phyloP scores from a whole-genome alignment of 352 stramenopile genomes.

The Pythium plurisporium region DNA sequence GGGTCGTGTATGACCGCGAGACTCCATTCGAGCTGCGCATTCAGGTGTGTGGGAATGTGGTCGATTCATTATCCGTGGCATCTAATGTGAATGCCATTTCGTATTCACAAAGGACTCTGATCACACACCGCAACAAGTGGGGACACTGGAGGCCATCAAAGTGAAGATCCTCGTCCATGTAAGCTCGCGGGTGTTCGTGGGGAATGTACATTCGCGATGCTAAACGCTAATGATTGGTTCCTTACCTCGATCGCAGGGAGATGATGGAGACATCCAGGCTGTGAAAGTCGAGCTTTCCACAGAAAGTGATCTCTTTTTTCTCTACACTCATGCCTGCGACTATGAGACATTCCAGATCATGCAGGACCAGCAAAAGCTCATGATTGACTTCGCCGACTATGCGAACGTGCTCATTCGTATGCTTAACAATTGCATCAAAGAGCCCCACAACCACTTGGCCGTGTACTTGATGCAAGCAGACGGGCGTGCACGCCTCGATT shows the following conservation, averaged over 20 bases:
- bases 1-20: slow-evolving; percentile 90
- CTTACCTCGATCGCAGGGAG: slow-evolving; percentile 39
- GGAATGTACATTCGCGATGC: neutral
- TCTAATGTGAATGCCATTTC: too few species aligned
- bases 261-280: slow-evolving; percentile 76
- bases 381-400: slow-evolving; percentile 94
- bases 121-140: slow-evolving; percentile 85
- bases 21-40: slow-evolving; percentile 89
- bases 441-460: slow-evolving; percentile 91
- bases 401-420: slow-evolving; percentile 92
- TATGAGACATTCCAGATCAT: slow-evolving; percentile 84
- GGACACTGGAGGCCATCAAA: slow-evolving; percentile 93
- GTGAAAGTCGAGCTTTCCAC: slow-evolving; percentile 90
- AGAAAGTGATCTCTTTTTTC: slow-evolving; percentile 93
- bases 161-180: slow-evolving; percentile 92
- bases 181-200: neutral
- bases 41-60: slow-evolving; percentile 58
- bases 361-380: slow-evolving; percentile 94
- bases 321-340: slow-evolving; percentile 90
- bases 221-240: neutral
- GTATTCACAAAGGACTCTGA: slow-evolving; percentile 38
- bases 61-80: too few species aligned
- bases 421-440: slow-evolving; percentile 95
- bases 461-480: slow-evolving; percentile 93
- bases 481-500: slow-evolving; percentile 88